Percentiles rank a stretch among this genome's conserved stretches.
Evolutionary conservation across 2,329 filamentous ascomycete genomes (phyloP).

Genomic region (Fusarium luffae): DNA sequence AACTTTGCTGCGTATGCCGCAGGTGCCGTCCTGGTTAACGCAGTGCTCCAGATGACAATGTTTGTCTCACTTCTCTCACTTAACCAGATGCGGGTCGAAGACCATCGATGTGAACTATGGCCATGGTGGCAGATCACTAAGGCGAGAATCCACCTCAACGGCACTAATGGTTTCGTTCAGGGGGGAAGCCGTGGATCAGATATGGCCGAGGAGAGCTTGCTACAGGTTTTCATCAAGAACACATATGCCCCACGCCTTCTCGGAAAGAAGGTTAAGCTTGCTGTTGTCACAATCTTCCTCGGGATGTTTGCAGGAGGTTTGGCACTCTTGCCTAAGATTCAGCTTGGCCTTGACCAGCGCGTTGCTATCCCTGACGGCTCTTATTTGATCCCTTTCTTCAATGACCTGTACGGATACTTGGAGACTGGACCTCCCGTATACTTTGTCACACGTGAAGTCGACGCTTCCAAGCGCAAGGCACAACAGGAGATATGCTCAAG

Average conservation of each 20-base stretch:
- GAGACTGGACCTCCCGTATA: conserved; percentile 94
- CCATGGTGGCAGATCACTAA: conserved; percentile 86
- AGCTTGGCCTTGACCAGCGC: conserved; percentile 91
- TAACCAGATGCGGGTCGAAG: conserved; percentile 91
- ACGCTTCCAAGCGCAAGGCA: conserved; percentile 77
- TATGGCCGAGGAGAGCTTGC: conserved; percentile 81
- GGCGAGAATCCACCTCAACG: conserved; percentile 73
- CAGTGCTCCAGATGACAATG: conserved; percentile 95
- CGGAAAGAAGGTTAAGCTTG: conserved; percentile 80
- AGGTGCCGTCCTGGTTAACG: conserved; percentile 96
- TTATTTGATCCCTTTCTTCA: conserved; percentile 95
- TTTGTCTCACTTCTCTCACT: conserved; percentile 91
- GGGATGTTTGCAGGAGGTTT: conserved; percentile 87
- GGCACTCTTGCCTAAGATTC: conserved; percentile 83
- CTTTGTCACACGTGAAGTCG: conserved; percentile 87
- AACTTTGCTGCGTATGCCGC: conserved; percentile 98
- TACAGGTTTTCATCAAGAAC: conserved; percentile 92
- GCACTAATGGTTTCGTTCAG: conserved; percentile 64
- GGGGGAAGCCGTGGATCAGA: conserved; percentile 73
- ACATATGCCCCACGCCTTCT: conserved; percentile 86
- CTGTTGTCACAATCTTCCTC: conserved; percentile 82
- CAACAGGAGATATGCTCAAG: conserved; percentile 91
- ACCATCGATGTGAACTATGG: conserved; percentile 88
- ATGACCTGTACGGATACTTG: conserved; percentile 93
- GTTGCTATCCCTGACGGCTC: conserved; percentile 94